Evolutionary conservation across 2,329 filamentous ascomycete genomes (phyloP).

Genomic region (Colletotrichum abscissum): DNA sequence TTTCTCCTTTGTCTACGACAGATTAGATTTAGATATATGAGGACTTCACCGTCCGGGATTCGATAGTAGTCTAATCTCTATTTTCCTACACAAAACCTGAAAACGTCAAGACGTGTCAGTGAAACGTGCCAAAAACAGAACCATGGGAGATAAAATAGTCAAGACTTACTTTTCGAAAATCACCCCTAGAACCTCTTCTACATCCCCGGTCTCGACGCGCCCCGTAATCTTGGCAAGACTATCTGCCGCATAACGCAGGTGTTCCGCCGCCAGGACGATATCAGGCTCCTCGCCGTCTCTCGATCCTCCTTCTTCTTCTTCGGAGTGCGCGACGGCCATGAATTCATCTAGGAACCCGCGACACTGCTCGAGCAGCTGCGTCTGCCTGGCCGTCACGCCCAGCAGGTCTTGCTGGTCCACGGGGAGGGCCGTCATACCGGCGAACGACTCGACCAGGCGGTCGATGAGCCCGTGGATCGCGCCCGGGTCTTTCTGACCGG

Average conservation of each 20-base stretch:
- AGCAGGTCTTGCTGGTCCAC: slow-evolving; percentile 84
- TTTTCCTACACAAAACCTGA: slow-evolving; percentile 68
- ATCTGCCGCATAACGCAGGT: slow-evolving; percentile 83
- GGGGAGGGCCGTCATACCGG: slow-evolving; percentile 75
- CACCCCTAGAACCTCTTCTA: slow-evolving; percentile 95
- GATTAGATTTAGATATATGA: slow-evolving; percentile 26
- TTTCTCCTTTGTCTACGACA: not conserved
- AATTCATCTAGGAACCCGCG: slow-evolving; percentile 79
- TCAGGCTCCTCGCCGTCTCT: slow-evolving; percentile 68
- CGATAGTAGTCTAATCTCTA: slow-evolving; percentile 41
- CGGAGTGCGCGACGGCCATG: slow-evolving; percentile 63
- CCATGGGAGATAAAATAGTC: not conserved
- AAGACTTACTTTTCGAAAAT: slow-evolving; percentile 92
- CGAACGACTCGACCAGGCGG: slow-evolving; percentile 75
- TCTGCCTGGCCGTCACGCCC: slow-evolving; percentile 90
- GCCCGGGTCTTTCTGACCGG: slow-evolving; percentile 61
- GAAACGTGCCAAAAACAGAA: not conserved
- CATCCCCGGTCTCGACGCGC: slow-evolving; percentile 84
- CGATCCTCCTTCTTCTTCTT: slow-evolving; percentile 42
- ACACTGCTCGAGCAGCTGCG: slow-evolving; percentile 82
- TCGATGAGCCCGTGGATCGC: slow-evolving; percentile 76
- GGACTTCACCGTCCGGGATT: slow-evolving; percentile 17
- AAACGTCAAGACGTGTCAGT: not conserved
- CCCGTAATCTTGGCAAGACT: slow-evolving; percentile 90
- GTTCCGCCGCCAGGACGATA: slow-evolving; percentile 90